Base-by-base conservation (phyloP, 2,329 filamentous ascomycete species). In the Fusarium solani-melongenae region DNA sequence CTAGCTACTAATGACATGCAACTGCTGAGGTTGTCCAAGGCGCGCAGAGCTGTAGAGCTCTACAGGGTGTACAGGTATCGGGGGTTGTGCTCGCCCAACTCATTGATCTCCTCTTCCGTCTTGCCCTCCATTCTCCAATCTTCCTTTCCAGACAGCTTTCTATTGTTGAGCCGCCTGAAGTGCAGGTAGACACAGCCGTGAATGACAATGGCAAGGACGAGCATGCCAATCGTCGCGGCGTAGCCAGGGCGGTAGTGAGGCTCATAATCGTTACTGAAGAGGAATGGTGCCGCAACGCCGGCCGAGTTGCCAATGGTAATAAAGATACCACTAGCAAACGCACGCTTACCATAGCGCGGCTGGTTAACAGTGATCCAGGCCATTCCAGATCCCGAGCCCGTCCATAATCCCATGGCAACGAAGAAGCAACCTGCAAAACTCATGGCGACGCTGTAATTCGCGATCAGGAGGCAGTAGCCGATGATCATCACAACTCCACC, bases 31-130 rank as follows among this genome's bases (percentile, higher is more conserved):
- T 29, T n/a, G 9, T 51, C 46, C 24, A 8, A 51, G 24, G 17
- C 2, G 46, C 15, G 46, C 15, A 51, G 46, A 34, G 15, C 29
- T 17, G 14, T 34, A 55, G 11, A 33, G 31, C 27, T 55, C 51
- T 62, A 62, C 29, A 62, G 59, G 15, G 59, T 62, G 24, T 62
- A 62, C 59, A 62, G 5, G n/a, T 62, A 62, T 62, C 59, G 59
- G 20, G 59, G 59, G 41, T 62, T 62, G 22, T 62, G 41, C 39
- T 62, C 59, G 9, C 59, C 59, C 31, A 62, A 2, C 29, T 62
- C 59, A 7, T 49, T 62, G 17, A 62, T 62, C 41, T 62, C 59
- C 20, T 62, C 59, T 38, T 62, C 39, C 14, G 59, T 62, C 29
- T 62, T 62, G 22, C 59, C 59, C 31, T 62, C 59, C 59, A 62